phyloP scores from a whole-genome alignment of 257 asterid species.

The Solanum lycopersicoides region DNA sequence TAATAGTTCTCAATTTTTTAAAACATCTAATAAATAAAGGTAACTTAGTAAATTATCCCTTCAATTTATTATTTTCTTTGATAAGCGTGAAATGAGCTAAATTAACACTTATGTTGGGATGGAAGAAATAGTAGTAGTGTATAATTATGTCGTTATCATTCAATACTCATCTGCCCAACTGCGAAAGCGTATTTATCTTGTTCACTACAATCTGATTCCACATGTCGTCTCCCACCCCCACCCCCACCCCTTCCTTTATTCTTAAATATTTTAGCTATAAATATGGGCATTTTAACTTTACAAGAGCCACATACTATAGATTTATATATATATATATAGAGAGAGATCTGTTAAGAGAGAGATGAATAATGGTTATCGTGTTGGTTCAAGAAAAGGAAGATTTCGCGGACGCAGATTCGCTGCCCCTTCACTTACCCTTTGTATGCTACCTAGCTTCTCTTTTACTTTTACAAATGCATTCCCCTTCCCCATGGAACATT shows the following conservation, averaged over 20 bases:
- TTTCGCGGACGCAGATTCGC: constrained; percentile 40
- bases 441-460: not conserved
- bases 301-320: not conserved
- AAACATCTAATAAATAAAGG: not conserved
- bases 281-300: constrained; percentile 8
- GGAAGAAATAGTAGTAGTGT: not conserved
- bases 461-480: not conserved
- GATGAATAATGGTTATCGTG: not conserved
- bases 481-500: not conserved
- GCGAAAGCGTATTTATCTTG: constrained; percentile 34
- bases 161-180: constrained; percentile 31
- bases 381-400: constrained; percentile 38
- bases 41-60: not conserved
- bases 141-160: constrained; percentile 4
- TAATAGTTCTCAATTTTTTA: not conserved
- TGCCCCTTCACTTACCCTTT: not conserved
- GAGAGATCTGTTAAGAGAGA: not conserved
- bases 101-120: not conserved
- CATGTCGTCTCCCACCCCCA: constrained; percentile 12
- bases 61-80: not conserved
- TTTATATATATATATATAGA: no score
- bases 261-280: constrained; percentile 10
- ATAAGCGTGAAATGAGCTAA: not conserved
- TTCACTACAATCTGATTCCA: constrained; percentile 45
- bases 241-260: not conserved